Evolutionary conservation across 2,329 filamentous ascomycete genomes (phyloP).

Genomic region (Trichoderma sp.): DNA sequence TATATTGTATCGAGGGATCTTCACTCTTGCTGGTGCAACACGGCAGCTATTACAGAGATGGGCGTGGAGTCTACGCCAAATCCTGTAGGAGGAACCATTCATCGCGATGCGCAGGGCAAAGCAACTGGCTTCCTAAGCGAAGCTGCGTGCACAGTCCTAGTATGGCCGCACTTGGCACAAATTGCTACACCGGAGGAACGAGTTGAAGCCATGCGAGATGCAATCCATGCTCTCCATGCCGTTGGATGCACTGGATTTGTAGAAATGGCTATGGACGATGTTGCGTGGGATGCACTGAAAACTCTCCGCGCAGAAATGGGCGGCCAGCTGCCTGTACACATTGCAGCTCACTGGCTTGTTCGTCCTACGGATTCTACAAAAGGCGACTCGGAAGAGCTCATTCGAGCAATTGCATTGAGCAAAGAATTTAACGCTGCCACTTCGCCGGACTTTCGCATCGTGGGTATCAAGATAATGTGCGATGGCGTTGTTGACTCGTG

Average conservation of each 20-base stretch:
- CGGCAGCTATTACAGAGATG: constrained; percentile 7
- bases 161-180: constrained; percentile 12
- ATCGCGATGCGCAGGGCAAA: constrained; percentile 1
- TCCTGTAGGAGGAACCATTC: constrained; percentile 14
- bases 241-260: constrained; percentile 13
- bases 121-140: neutral
- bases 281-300: constrained; percentile 8
- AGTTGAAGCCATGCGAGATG: neutral
- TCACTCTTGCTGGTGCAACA: constrained; percentile 10
- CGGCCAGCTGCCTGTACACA: constrained; percentile 6
- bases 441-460: constrained; percentile 10
- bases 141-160: neutral
- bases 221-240: neutral
- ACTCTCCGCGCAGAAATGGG: constrained; percentile 3
- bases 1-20: constrained; percentile 8
- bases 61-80: neutral
- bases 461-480: constrained; percentile 16
- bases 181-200: neutral
- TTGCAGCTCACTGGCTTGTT: constrained; percentile 13
- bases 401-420: neutral
- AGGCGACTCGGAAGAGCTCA: neutral
- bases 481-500: constrained; percentile 14
- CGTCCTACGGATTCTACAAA: constrained; percentile 1
- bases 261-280: constrained; percentile 16
- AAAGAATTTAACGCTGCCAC: neutral